Evolutionary conservation across 352 stramenopile species (phyloP).

Genomic region (Globisporangium lucens): DNA sequence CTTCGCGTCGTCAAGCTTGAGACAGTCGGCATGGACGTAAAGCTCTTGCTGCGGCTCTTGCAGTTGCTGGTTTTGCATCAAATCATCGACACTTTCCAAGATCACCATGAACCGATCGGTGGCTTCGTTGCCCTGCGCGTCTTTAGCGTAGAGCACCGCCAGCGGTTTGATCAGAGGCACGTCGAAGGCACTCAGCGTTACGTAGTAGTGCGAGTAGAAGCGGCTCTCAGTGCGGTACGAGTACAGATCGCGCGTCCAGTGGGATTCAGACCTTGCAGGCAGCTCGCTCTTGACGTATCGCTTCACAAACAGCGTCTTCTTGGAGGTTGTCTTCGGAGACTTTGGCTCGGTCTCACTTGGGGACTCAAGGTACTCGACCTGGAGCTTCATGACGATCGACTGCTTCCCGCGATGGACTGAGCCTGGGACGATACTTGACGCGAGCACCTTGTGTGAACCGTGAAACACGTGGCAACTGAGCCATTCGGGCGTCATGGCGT

Average conservation of each 20-base stretch:
- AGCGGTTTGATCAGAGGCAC: constrained; percentile 49
- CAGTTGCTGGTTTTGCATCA: background rate
- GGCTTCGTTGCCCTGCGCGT: constrained; percentile 20
- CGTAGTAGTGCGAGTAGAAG: constrained; percentile 55
- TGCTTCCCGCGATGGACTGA: constrained; percentile 56
- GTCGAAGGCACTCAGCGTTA: constrained; percentile 19
- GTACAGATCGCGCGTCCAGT: constrained; percentile 56
- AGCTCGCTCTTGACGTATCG: constrained; percentile 57
- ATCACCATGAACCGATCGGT: constrained; percentile 51
- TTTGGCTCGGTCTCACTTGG: background rate
- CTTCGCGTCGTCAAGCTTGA: constrained; percentile 31
- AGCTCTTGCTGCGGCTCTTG: background rate
- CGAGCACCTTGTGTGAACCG: constrained; percentile 10
- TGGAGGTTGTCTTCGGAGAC: background rate
- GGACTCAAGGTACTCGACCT: constrained; percentile 23
- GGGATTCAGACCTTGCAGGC: constrained; percentile 27
- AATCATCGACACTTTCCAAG: constrained; percentile 36
- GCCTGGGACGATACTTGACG: constrained; percentile 24
- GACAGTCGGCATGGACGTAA: constrained; percentile 37
- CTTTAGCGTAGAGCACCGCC: constrained; percentile 39
- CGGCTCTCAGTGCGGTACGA: constrained; percentile 59
- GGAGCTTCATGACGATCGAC: constrained; percentile 41
- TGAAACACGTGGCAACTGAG: constrained; percentile 32
- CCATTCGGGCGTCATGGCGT: constrained; percentile 44
- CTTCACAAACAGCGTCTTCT: constrained; percentile 60